Base-by-base conservation (phyloP, 2,329 filamentous ascomycete genomes). In the Aspergillus persii region DNA sequence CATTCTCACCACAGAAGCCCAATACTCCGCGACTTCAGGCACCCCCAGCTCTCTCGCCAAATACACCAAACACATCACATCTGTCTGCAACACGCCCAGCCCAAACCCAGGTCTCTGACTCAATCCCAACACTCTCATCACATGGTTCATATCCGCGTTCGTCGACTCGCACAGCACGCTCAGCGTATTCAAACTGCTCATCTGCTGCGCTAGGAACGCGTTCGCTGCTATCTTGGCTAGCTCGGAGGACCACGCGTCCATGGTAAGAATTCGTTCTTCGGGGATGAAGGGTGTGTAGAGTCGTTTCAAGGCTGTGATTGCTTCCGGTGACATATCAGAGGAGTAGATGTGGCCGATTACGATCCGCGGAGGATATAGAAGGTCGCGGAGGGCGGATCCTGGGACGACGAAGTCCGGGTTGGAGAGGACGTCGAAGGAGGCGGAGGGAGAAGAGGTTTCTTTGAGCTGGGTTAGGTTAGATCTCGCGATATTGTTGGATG, bases 261-360 rank as follows among this genome's bases (percentile, higher is more conserved):
- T 67, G 27, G 65, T 66, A 29, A 67, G 54, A 9, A 67, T 62
- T 11, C 58, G 58, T 8, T 67, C 63, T 8, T 64, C 60, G 0
- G 63, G 48, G 3, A 67, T 48, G 55, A 61, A 68, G 0, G 65
- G 47, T 3, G 51, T 58, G 36, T 68, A 68, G 3, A 68, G 49
- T 7, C 54, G 52, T 39, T 61, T 66, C 23, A 68, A 30, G 2
- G 63, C 63, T 0, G 56, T 61, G 3, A 67, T 15, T 1, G 62
- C 56, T 18, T 56, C 54, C 1, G 60, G 54, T 1, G 65, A 66
- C 48, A 64, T 60, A 12, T 61, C 61, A 7, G 61, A 33, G 0
- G 61, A 49, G 50, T 60, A 66, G 8, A 66, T 58, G 47, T 67
- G 65, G 0, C 66, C 66, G 54, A 68, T 66, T 8, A 68, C 60